These are phyloP conservation scores for Ajuga reptans DNA, from an alignment of 305 asterid species.

Conservation along the genomic window DNA sequence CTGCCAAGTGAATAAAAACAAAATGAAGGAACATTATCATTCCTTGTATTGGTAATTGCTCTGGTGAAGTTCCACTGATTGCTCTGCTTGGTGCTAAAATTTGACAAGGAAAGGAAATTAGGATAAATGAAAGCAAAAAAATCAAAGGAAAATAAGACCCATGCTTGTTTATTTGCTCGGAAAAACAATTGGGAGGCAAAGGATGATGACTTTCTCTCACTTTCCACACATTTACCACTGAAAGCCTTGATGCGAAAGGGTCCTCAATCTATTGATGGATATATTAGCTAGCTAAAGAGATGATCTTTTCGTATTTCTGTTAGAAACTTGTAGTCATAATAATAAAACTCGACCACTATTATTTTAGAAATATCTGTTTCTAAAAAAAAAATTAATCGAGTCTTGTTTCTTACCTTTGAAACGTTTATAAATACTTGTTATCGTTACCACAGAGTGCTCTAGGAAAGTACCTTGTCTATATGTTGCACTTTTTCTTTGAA, in stretches of 20 bases:
- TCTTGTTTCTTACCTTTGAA: background rate
- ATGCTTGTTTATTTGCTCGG: background rate
- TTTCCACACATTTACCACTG: background rate
- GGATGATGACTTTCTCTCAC: background rate
- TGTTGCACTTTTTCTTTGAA: conserved; percentile 19
- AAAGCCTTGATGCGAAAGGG: background rate
- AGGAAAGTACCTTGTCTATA: conserved; percentile 14
- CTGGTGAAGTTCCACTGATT: background rate
- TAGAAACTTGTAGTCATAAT: background rate
- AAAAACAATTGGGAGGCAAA: background rate
- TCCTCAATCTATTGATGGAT: background rate
- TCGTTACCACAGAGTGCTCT: conserved; percentile 4
- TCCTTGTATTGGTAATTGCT: background rate
- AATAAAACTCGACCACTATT: background rate
- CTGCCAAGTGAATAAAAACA: background rate
- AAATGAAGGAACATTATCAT: background rate
- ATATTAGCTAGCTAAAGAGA: background rate
- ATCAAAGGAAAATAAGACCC: background rate
- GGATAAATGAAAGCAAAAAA: background rate
- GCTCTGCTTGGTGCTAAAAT: background rate
- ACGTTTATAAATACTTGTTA: background rate
- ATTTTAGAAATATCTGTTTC: conserved; percentile 3
- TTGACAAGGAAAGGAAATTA: background rate
- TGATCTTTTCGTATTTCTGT: background rate
- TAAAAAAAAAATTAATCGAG: conserved; percentile 6